phyloP scores from a whole-genome alignment of 2,329 filamentous ascomycete genomes.

The Cladorrhinum sp. region DNA sequence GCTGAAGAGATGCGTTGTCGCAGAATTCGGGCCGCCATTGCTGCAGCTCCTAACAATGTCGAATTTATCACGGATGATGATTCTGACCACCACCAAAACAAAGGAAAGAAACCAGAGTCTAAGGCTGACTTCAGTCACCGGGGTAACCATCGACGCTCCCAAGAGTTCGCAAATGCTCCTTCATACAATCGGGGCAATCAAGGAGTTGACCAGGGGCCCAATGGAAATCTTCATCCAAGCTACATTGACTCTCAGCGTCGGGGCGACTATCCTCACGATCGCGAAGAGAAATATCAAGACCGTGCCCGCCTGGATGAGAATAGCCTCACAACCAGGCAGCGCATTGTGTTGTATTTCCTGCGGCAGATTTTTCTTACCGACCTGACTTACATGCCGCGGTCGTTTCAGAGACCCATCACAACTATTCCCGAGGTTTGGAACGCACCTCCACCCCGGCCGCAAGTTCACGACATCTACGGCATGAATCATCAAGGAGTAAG shows the following conservation, averaged over 20 bases:
- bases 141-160: not conserved
- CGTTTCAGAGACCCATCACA: not conserved
- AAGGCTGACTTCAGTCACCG: not conserved
- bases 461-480: not conserved
- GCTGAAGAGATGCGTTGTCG: not conserved
- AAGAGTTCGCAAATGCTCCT: not conserved
- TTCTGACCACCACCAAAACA: not conserved
- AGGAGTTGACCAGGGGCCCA: not conserved
- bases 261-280: not conserved
- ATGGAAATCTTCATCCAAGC: not conserved
- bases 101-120: not conserved
- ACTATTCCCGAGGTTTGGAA: not conserved
- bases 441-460: not conserved
- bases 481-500: not conserved
- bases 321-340: not conserved
- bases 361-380: not conserved
- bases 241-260: not conserved
- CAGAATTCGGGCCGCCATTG: not conserved
- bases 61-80: not conserved
- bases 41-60: not conserved
- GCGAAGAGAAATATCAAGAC: not conserved
- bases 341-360: not conserved
- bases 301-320: not conserved
- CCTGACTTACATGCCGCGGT: not conserved
- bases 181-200: not conserved